Evolutionary conservation across 768 basidiomycete species (phyloP).

Genomic region (Saitozyma sp.): DNA sequence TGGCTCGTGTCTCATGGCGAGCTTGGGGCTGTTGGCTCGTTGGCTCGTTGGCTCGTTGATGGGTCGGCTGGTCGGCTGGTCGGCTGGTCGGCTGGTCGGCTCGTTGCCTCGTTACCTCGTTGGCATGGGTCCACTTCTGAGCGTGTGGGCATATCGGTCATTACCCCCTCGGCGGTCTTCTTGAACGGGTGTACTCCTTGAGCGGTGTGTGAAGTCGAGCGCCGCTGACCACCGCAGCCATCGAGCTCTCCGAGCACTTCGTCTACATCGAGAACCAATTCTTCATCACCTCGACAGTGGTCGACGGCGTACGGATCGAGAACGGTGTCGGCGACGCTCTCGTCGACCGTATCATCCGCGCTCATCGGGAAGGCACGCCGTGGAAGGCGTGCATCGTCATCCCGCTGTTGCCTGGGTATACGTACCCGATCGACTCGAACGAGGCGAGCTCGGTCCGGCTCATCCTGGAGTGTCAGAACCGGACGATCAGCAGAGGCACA

Average conservation of each 20-base stretch:
- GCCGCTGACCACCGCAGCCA: slow-evolving; percentile 60
- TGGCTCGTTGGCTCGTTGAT: too few species aligned
- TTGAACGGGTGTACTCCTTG: too few species aligned
- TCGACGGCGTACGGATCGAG: slow-evolving; percentile 82
- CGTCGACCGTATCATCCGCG: slow-evolving; percentile 83
- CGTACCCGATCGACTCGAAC: slow-evolving; percentile 85
- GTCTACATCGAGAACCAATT: slow-evolving; percentile 84
- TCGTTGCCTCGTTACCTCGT: too few species aligned
- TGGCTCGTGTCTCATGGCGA: neutral
- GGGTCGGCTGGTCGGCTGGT: too few species aligned
- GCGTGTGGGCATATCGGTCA: too few species aligned
- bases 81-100: too few species aligned
- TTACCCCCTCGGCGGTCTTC: too few species aligned
- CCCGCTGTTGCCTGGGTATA: slow-evolving; percentile 88
- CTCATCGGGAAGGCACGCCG: slow-evolving; percentile 72
- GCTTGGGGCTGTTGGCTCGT: too few species aligned
- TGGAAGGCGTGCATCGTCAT: slow-evolving; percentile 90
- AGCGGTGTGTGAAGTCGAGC: too few species aligned
- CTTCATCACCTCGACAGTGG: slow-evolving; percentile 63
- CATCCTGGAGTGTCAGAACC: slow-evolving; percentile 92
- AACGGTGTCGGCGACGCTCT: slow-evolving; percentile 94
- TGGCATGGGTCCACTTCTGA: too few species aligned
- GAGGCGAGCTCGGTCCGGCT: slow-evolving; percentile 92
- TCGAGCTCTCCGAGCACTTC: slow-evolving; percentile 91
- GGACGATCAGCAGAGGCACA: slow-evolving; percentile 81